Conservation (phyloP, 2,329 filamentous ascomycete genomes). For the Xylariaceae sp. region DNA sequence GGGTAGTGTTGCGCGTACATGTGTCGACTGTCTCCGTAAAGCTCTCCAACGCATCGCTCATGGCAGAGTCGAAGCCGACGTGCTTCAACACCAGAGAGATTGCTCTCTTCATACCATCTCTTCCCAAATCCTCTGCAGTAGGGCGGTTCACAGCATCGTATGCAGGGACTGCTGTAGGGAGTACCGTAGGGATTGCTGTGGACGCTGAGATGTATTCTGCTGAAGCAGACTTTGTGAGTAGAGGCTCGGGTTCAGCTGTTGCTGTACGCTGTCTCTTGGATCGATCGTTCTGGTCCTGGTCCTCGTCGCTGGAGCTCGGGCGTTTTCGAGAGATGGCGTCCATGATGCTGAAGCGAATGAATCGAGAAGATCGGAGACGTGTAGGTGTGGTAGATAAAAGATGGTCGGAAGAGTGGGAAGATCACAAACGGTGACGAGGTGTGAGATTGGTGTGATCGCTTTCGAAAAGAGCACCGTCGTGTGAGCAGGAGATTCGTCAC, state of each 20-base stretch:
- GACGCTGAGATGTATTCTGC: background rate
- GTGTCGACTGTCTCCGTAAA: conserved; percentile 59
- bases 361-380: background rate
- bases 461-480: no score
- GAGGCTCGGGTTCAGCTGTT: conserved; percentile 22
- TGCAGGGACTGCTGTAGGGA: background rate
- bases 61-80: conserved; percentile 60
- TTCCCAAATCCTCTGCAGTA: conserved; percentile 39
- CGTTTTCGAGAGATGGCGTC: conserved; percentile 29
- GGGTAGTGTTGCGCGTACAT: conserved; percentile 47
- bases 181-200: no score
- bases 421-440: no score
- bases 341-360: conserved; percentile 13
- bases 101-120: conserved; percentile 54
- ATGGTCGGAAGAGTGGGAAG: no score
- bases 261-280: conserved; percentile 34
- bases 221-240: background rate
- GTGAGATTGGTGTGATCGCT: no score
- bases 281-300: conserved; percentile 10
- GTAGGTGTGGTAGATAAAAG: no score
- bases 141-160: conserved; percentile 26
- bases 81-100: conserved; percentile 59
- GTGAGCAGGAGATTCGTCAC: no score
- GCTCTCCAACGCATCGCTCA: conserved; percentile 60
- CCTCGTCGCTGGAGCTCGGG: conserved; percentile 20